Evolutionary conservation across 805 yeast species (phyloP).

Genomic region (Hyphopichia homilentoma): DNA sequence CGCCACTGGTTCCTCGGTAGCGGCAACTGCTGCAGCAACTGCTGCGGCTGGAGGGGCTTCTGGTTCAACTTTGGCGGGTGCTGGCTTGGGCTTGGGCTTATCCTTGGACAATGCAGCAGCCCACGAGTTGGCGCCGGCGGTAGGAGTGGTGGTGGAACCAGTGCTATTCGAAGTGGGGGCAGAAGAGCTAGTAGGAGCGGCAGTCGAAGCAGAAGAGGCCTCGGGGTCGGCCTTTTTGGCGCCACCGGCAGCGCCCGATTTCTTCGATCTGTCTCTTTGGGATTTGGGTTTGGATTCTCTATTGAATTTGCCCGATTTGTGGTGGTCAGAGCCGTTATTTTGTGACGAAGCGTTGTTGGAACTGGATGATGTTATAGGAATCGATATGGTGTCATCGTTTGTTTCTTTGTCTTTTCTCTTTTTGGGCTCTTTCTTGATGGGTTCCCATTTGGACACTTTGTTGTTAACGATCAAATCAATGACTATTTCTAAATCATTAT

Average conservation of each 20-base stretch:
- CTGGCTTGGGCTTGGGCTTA: slow-evolving; percentile 28
- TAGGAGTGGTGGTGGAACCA: slow-evolving; percentile 10
- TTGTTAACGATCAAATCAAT: slow-evolving; percentile 88
- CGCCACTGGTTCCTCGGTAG: slow-evolving; percentile 6
- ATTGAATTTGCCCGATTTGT: slow-evolving; percentile 7
- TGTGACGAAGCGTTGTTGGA: slow-evolving; percentile 3
- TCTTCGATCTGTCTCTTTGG: slow-evolving; percentile 9
- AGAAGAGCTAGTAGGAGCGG: slow-evolving; percentile 35
- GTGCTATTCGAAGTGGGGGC: slow-evolving; percentile 19
- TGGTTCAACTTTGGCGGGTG: slow-evolving; percentile 3
- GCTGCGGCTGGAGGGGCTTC: too few relatives aligned
- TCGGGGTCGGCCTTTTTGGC: slow-evolving; percentile 8
- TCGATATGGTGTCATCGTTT: slow-evolving; percentile 9
- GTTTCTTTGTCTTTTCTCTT: slow-evolving; percentile 33
- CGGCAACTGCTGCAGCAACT: slow-evolving; percentile 5
- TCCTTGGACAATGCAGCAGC: slow-evolving; percentile 42
- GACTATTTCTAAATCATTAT: slow-evolving; percentile 70
- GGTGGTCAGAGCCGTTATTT: slow-evolving; percentile 7
- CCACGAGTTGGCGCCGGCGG: slow-evolving; percentile 33
- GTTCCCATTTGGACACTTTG: slow-evolving; percentile 90
- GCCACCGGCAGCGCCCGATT: slow-evolving; percentile 7
- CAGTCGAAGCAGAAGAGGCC: slow-evolving; percentile 13
- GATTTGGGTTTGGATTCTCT: slow-evolving; percentile 4
- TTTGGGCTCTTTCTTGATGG: slow-evolving; percentile 72
- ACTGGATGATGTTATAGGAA: too few relatives aligned